Conservation (phyloP, 768 basidiomycete genomes). For the Rubroboletus satanas region DNA sequence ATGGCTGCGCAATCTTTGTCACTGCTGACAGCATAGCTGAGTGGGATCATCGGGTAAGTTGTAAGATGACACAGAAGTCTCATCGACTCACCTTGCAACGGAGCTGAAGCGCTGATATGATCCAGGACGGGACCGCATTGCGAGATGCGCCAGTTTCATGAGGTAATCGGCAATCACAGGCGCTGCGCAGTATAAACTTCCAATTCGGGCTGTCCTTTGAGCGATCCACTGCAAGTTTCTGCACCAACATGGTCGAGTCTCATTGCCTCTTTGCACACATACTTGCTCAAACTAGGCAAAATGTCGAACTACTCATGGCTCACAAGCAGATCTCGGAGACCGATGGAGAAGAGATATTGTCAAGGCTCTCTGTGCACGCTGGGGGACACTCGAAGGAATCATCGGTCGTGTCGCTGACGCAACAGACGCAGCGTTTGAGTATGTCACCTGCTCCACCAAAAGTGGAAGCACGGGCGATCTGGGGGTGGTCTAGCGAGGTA, state of each 20-base stretch:
- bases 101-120: too few relatives aligned
- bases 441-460: slow-evolving; percentile 25
- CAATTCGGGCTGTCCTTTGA: slow-evolving; percentile 2
- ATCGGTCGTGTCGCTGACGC: slow-evolving; percentile 20
- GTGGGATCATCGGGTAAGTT: too few relatives aligned
- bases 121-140: too few relatives aligned
- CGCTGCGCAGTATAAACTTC: slow-evolving; percentile 11
- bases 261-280: slow-evolving; percentile 34
- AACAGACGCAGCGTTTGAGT: slow-evolving; percentile 18
- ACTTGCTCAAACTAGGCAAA: slow-evolving; percentile 43
- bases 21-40: too few relatives aligned
- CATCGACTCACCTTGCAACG: too few relatives aligned
- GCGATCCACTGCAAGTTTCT: neutral
- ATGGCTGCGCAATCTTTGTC: too few relatives aligned
- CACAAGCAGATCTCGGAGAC: slow-evolving; percentile 40
- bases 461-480: slow-evolving; percentile 29
- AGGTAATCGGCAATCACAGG: slow-evolving; percentile 22
- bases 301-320: slow-evolving; percentile 43
- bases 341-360: slow-evolving; percentile 39
- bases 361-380: slow-evolving; percentile 33
- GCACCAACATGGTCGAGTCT: slow-evolving; percentile 23
- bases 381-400: slow-evolving; percentile 17
- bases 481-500: slow-evolving; percentile 32
- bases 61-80: too few relatives aligned
- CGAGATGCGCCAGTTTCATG: slow-evolving; percentile 1